Evolutionary conservation across 345 rosid genomes (phyloP), one percentile per base, ranked within the genome.

Genomic region (Hibiscus syriacus): DNA sequence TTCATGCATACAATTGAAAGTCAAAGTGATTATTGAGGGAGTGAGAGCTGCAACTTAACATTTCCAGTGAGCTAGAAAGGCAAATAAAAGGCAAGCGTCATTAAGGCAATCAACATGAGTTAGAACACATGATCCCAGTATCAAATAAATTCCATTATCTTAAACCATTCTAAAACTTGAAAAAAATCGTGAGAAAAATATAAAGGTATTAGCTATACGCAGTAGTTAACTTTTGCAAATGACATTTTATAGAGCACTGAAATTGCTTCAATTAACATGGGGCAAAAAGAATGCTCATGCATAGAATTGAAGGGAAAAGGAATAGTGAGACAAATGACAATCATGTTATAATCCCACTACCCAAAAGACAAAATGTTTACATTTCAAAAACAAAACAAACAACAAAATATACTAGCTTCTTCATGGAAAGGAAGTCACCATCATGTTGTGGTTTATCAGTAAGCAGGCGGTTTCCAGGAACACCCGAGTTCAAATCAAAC

Each of bases 401-500:
- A 45, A 17, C 2, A 2, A 6, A 52, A 20, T 2, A 55, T 19
- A 29, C 67, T 19, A 56, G 46, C 20, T 70, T 69, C 49, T 58
- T 32, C 39, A 53, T 29, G 58, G n/a, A 30, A 61, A 3, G 48
- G 43, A 55, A 76, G 75, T 78, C 72, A 90, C 97, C 93, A 77
- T 86, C 79, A 54, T 4, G 50, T 71, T 85, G 87, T 5, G 93
- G 87, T 73, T 79, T 88, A 68, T 81, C 80, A 0, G 78, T 75
- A 45, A 81, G 81, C 62, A 81, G 6, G 75, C 79, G 65, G 76
- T 76, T 81, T 71, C 85, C 85, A 26, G 76, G 70, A 68, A 81
- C 73, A 48, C 88, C 89, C 0, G 84, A 74, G 73, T 80, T 83
- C 55, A 86, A 73, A 73, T 90, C 94, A 70, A 90, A 90, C 54